A percentile compares a stretch with the other conserved stretches of the same genome.
Conservation (phyloP, 768 basidiomycete genomes). For the Gloeophyllum trabeum region DNA sequence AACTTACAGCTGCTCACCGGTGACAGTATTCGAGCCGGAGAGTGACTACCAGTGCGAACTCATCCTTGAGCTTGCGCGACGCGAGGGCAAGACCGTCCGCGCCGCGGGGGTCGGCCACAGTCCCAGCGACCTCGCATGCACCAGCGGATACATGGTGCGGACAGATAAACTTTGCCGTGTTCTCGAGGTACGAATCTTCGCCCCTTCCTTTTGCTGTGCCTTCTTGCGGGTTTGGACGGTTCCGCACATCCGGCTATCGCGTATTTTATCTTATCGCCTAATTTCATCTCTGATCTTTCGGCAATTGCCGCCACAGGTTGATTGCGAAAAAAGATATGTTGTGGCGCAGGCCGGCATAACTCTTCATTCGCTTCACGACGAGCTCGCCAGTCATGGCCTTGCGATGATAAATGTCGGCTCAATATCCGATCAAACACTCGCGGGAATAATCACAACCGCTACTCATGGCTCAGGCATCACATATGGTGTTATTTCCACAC, state of each 20-base stretch:
- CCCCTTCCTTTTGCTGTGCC: slow-evolving; percentile 3
- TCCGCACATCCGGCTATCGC: neutral
- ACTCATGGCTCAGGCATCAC: slow-evolving; percentile 86
- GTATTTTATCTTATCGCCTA: slow-evolving; percentile 2
- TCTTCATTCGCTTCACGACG: slow-evolving; percentile 60
- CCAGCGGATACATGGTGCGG: slow-evolving; percentile 74
- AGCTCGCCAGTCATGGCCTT: slow-evolving; percentile 53
- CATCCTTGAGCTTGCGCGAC: slow-evolving; percentile 71
- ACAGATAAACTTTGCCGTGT: slow-evolving; percentile 64
- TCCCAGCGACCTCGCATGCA: slow-evolving; percentile 90
- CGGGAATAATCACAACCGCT: slow-evolving; percentile 85
- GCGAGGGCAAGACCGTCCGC: slow-evolving; percentile 61
- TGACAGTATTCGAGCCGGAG: slow-evolving; percentile 67
- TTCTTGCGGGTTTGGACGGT: too few relatives aligned
- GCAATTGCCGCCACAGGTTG: slow-evolving; percentile 38
- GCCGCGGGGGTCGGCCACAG: slow-evolving; percentile 88
- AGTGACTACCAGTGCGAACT: slow-evolving; percentile 56
- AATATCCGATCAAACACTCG: slow-evolving; percentile 93
- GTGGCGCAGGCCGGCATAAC: slow-evolving; percentile 72
- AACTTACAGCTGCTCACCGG: slow-evolving; percentile 63
- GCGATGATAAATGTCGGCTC: slow-evolving; percentile 92
- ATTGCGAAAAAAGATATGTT: slow-evolving; percentile 54
- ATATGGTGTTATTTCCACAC: slow-evolving; percentile 73
- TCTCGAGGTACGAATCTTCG: slow-evolving; percentile 52
- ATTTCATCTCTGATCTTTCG: slow-evolving; percentile 5